Conservation (phyloP, 1,139 yeast genomes). For the Pichia norvegensis region DNA sequence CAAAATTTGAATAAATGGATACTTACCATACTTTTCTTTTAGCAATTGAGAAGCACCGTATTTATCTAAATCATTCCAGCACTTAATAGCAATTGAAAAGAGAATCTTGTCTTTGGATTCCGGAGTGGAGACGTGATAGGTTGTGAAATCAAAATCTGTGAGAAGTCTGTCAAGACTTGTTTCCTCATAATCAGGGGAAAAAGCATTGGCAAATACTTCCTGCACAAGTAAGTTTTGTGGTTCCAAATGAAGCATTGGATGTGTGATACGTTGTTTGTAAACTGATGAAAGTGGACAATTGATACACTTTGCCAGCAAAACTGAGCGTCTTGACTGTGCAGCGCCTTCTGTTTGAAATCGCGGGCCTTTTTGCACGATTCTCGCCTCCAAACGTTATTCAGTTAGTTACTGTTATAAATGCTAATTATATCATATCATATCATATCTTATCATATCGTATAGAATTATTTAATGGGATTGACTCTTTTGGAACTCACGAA, state of each 20-base stretch:
- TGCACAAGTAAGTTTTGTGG: conserved; percentile 40
- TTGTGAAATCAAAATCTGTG: conserved; percentile 93
- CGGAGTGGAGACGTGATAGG: conserved; percentile 84
- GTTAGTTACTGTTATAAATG: too few relatives aligned
- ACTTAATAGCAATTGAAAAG: conserved; percentile 64
- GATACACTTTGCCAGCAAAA: too few relatives aligned
- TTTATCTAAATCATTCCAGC: conserved; percentile 63
- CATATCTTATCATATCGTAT: too few relatives aligned
- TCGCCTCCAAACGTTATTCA: too few relatives aligned
- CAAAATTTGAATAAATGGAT: conserved; percentile 26
- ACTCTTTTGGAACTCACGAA: not conserved
- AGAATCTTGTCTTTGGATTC: conserved; percentile 57
- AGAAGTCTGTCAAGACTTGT: conserved; percentile 79
- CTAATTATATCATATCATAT: too few relatives aligned
- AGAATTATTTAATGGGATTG: not conserved
- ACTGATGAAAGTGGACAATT: not conserved
- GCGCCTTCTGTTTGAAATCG: too few relatives aligned
- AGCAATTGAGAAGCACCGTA: conserved; percentile 55
- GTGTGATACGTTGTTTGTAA: not conserved
- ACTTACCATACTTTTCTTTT: conserved; percentile 34
- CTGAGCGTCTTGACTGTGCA: too few relatives aligned
- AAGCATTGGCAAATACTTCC: conserved; percentile 37
- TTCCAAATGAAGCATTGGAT: conserved; percentile 38
- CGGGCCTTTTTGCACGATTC: too few relatives aligned
- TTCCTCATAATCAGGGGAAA: conserved; percentile 33